Evolutionary conservation across 2,329 filamentous ascomycete species (phyloP), one percentile per base, ranked within the genome.

Genomic region (Sporothrix variecibatus): DNA sequence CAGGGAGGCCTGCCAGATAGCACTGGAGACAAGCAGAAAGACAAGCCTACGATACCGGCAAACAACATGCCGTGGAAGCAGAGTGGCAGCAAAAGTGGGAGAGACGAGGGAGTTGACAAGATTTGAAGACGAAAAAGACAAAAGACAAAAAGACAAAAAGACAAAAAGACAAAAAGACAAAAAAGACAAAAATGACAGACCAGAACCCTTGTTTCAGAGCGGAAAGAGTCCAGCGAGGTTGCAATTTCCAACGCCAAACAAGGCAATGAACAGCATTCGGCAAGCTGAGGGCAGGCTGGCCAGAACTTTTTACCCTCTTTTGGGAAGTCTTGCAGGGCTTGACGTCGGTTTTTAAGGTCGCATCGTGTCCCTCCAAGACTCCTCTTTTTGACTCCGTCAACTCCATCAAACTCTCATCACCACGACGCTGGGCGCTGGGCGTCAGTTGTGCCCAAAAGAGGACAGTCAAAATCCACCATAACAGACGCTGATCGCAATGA

Each of bases 401-500:
- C 51, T 56, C 51, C 51, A 56, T 46, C 40, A n/a, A n/a, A n/a
- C n/a, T n/a, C 15, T 46, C 40, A 46, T 26, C n/a, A 26, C 23
- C 51, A 56, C 51, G 23, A 28, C 26, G 51, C 26, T 26, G 9
- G 51, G 8, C 23, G 23, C 51, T 56, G 23, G 23, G 51, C 23
- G 51, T 28, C 12, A 28, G n/a, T n/a, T n/a, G n/a, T n/a, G 9
- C 2, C 3, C 51, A 28, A 12, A 28, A 11, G 15, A 20, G 15
- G 43, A 17, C 43, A 12, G 3, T 34, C 60, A 40, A 64, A 40
- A 64, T 11, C 38, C 38, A 56, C 23, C 34, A 15, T 28, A 15
- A 5, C 38, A 28, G 26, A 40, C n/a, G 68, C 51, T 43, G 68
- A 71, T 71, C 68, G 20, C 68, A 71, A 71, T 71, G 68, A 71